Percentiles rank a stretch among this genome's conserved stretches.
These are phyloP conservation scores for Nectriaceae sp. DNA, from an alignment of 2,329 filamentous ascomycete species.

Conservation along the genomic window DNA sequence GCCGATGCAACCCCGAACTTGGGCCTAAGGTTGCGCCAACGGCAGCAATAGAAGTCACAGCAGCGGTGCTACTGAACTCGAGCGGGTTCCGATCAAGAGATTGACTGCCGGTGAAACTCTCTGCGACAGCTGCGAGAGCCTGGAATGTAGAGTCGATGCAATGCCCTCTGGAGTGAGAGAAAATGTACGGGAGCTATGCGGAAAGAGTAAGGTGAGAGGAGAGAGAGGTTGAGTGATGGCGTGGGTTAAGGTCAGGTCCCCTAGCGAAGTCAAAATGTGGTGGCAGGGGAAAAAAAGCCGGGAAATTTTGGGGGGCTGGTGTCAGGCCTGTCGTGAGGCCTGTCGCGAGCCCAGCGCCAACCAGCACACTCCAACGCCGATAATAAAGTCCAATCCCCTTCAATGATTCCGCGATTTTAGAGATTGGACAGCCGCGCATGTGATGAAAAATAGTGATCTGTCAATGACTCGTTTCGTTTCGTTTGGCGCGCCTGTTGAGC, in stretches of 20 bases:
- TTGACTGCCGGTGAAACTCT: neutral
- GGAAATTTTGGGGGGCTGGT: slow-evolving; percentile 24
- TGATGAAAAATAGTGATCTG: neutral
- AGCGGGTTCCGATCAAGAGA: too few relatives aligned
- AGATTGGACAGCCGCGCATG: neutral
- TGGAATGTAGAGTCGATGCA: neutral
- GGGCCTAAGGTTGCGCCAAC: too few relatives aligned
- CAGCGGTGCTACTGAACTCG: too few relatives aligned
- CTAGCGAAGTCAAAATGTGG: slow-evolving; percentile 26
- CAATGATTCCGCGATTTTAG: too few relatives aligned
- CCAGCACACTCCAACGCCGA: slow-evolving; percentile 8
- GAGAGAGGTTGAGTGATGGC: neutral
- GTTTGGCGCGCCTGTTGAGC: neutral
- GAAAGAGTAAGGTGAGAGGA: neutral
- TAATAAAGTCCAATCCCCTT: neutral
- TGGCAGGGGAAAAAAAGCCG: slow-evolving; percentile 27
- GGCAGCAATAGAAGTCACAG: too few relatives aligned
- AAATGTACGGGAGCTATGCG: too few relatives aligned
- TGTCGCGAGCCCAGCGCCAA: neutral
- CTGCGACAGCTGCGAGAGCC: neutral
- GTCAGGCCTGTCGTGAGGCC: neutral
- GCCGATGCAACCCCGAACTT: neutral
- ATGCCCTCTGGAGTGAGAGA: too few relatives aligned
- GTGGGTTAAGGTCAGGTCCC: slow-evolving; percentile 21
- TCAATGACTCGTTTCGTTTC: neutral